Evolutionary conservation across 768 basidiomycete species (phyloP).

Genomic region (Serendipita sp.): DNA sequence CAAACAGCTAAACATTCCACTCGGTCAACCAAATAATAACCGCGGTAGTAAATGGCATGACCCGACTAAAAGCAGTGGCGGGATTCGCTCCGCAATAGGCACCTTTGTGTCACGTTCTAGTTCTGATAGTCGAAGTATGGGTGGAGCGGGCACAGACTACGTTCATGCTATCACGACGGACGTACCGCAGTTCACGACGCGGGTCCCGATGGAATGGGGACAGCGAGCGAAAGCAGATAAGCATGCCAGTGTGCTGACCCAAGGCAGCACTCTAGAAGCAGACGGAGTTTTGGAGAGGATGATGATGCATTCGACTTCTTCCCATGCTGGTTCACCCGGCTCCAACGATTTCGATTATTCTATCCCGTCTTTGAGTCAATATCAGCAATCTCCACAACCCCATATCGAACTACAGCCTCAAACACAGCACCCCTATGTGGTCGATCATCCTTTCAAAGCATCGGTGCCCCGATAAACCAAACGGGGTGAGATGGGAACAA

Average conservation of each 20-base stretch:
- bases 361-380: no score
- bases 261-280: background rate
- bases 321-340: background rate
- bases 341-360: no score
- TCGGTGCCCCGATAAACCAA: no score
- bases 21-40: background rate
- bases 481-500: no score
- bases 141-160: background rate
- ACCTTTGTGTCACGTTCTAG: background rate
- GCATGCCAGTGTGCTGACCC: background rate
- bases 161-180: background rate
- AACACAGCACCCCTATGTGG: background rate
- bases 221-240: background rate
- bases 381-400: no score
- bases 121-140: background rate
- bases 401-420: no score
- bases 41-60: no score
- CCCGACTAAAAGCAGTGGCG: background rate
- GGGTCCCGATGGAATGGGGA: background rate
- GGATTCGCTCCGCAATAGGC: background rate
- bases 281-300: constrained; percentile 1
- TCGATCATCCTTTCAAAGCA: background rate
- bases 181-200: background rate
- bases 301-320: background rate
- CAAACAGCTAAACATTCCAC: background rate